Evolutionary conservation across 1,139 yeast genomes (phyloP).

Genomic region (Yamadazyma friedrichii): DNA sequence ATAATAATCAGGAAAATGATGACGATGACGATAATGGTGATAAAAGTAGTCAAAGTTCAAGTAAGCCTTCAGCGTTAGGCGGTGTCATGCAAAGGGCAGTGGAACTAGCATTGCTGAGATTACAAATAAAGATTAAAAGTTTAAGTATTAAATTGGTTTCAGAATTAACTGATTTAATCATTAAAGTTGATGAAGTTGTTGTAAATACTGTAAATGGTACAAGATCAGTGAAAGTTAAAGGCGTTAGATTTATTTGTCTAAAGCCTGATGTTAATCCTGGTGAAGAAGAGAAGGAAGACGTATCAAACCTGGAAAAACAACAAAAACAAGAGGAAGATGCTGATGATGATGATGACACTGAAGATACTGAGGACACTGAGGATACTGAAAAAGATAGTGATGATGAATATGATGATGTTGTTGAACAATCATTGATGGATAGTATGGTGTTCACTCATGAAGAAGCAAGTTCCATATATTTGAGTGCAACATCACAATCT

Average conservation of each 20-base stretch:
- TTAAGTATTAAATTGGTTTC: constrained; percentile 49
- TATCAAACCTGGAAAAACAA: constrained; percentile 6
- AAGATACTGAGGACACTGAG: constrained; percentile 11
- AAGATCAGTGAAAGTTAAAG: constrained; percentile 39
- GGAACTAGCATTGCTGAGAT: constrained; percentile 66
- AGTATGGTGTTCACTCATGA: constrained; percentile 69
- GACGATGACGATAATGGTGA: constrained; percentile 4
- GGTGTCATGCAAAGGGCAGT: constrained; percentile 63
- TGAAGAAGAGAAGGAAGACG: constrained; percentile 15
- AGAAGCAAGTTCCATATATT: constrained; percentile 71
- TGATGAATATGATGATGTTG: constrained; percentile 20
- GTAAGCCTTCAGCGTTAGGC: constrained; percentile 41
- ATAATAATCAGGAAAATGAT: constrained; percentile 14
- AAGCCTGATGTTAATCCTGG: constrained; percentile 40
- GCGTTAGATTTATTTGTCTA: constrained; percentile 34
- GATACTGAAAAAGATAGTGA: constrained; percentile 11
- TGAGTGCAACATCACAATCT: constrained; percentile 71
- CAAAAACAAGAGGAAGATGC: constrained; percentile 3
- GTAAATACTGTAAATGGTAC: constrained; percentile 49
- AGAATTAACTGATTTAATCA: constrained; percentile 46
- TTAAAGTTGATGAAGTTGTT: constrained; percentile 39
- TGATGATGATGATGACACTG: constrained; percentile 13
- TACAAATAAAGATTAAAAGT: constrained; percentile 47
- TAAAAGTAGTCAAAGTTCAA: constrained; percentile 8
- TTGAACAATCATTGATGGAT: constrained; percentile 45